Percentiles rank a stretch among this genome's conserved stretches.
phyloP scores from a whole-genome alignment of 202 grass and related monocot species.

The Zoysia matrella region DNA sequence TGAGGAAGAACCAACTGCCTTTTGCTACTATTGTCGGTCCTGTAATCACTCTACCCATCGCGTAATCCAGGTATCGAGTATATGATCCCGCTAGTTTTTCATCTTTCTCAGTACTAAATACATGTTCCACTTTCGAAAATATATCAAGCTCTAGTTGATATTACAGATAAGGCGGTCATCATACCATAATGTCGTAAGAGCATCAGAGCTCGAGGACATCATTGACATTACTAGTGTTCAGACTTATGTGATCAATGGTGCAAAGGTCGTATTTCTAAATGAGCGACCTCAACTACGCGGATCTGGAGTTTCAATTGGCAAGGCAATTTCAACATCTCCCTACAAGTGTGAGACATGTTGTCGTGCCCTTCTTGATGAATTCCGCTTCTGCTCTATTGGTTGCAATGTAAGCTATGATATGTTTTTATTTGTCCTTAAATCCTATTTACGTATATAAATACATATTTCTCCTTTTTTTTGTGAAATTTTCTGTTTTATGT shows the following conservation, averaged over 20 bases:
- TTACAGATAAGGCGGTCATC: no score
- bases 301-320: no score
- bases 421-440: background rate
- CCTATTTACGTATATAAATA: background rate
- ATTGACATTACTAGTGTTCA: no score
- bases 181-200: no score
- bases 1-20: background rate
- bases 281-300: no score
- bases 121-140: no score
- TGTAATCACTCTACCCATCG: slow-evolving; percentile 22
- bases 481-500: background rate
- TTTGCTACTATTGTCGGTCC: slow-evolving; percentile 14
- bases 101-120: no score
- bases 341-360: background rate
- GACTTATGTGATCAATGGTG: no score
- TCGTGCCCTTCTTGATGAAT: background rate
- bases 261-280: no score
- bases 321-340: background rate
- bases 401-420: slow-evolving; percentile 3
- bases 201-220: no score
- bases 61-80: slow-evolving; percentile 36
- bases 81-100: background rate
- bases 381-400: background rate
- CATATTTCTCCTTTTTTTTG: no score
- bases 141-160: no score